phyloP scores from a whole-genome alignment of 768 basidiomycete species.

The Phanerodontia chrysosporium region DNA sequence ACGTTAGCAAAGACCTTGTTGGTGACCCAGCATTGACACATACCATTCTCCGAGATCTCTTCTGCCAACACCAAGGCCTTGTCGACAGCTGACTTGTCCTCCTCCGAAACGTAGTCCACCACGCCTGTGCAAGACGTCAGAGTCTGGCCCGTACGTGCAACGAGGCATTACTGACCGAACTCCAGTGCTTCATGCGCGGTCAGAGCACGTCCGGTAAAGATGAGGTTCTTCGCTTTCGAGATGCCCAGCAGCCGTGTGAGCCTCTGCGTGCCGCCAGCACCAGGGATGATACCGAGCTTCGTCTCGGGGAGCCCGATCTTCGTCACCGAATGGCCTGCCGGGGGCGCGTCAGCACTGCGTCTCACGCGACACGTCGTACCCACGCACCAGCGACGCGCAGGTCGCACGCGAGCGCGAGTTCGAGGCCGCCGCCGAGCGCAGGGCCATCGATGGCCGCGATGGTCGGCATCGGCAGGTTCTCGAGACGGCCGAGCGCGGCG shows the following conservation, averaged over 20 bases:
- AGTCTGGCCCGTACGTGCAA: background rate
- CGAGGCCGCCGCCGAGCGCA: constrained; percentile 90
- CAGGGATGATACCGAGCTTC: constrained; percentile 78
- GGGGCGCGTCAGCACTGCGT: background rate
- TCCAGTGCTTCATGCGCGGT: constrained; percentile 64
- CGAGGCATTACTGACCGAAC: constrained; percentile 50
- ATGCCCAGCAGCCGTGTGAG: constrained; percentile 73
- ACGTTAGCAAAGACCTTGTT: background rate
- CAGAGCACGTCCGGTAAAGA: constrained; percentile 75
- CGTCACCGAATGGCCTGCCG: constrained; percentile 58
- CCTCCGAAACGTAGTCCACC: constrained; percentile 72
- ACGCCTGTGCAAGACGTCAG: constrained; percentile 50
- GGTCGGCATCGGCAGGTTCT: constrained; percentile 80
- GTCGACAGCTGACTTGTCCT: constrained; percentile 60
- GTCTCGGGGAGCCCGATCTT: constrained; percentile 89
- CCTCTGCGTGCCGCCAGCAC: constrained; percentile 87
- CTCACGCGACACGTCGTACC: background rate
- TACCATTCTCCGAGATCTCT: constrained; percentile 66
- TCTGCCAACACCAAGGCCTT: constrained; percentile 67
- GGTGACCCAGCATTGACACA: constrained; percentile 9
- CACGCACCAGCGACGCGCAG: constrained; percentile 78
- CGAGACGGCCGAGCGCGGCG: constrained; percentile 67
- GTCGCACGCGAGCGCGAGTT: constrained; percentile 86
- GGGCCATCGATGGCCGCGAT: constrained; percentile 85
- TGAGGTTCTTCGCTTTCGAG: constrained; percentile 80